Base-by-base conservation (phyloP, 352 stramenopile genomes). In the Phytophthora boehmeriae region DNA sequence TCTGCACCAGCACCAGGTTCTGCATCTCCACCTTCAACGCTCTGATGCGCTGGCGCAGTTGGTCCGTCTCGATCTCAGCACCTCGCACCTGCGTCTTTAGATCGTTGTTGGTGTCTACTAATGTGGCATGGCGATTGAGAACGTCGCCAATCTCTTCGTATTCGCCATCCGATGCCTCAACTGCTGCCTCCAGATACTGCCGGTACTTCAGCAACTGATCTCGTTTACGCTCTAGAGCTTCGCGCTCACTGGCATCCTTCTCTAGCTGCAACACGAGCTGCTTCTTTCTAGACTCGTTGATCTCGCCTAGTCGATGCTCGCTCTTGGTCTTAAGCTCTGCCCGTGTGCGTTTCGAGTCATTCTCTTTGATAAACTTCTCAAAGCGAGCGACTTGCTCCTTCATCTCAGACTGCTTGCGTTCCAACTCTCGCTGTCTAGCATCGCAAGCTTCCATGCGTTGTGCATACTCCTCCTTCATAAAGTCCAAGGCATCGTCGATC, bases 361-460 rank as follows among this genome's bases (percentile, higher is more conserved):
- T 98, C 61, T 97, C 90, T 59, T 97, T 95, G 61, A 97, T 97
- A 59, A 98, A 97, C 49, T 97, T 96, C 54, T 97, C 90, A 59
- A 97, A 97, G 16, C 89, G 88, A 22, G 80, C 57, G 16, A 97
- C 89, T 55, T 97, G 88, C 19, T 97, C 89, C 65, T 92, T 90
- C 91, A 97, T 97, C 51, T 97, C 90, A 30, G 78, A 60, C 59
- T 97, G 90, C 59, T 96, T 96, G 34, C 80, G 75, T 56, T 97
- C 85, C 45, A 97, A 76, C 47, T 96, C 86, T 1, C 75, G 70
- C 52, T 94, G 77, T 11, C 89, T 68, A 22, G 90, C 74, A 9
- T 95, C 86, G 46, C 89, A 97, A 14, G 86, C 82, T 44, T 97
- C 86, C 72, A 97, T 96, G 19, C 91, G 85, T 47, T 92, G 78